These are phyloP conservation scores for Hymenoscyphus repandus DNA, from an alignment of 2,329 filamentous ascomycete species.

Conservation along the genomic window DNA sequence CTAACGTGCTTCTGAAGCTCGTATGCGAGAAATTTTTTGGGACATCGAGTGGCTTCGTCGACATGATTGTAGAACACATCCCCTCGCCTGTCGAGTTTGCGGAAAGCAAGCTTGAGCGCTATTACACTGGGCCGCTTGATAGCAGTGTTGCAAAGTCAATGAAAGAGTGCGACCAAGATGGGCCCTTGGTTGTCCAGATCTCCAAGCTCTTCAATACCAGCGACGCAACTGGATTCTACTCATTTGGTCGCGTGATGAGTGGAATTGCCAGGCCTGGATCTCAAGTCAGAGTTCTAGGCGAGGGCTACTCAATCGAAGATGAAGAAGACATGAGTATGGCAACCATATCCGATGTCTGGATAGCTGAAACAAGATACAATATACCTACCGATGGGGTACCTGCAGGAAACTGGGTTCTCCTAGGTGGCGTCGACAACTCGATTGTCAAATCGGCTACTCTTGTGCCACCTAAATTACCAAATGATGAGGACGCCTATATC, in stretches of 20 bases:
- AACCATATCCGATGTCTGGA: conserved; percentile 80
- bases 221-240: conserved; percentile 87
- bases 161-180: conserved; percentile 78
- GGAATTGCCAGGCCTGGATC: conserved; percentile 78
- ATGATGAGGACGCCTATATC: conserved; percentile 90
- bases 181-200: conserved; percentile 84
- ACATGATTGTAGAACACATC: conserved; percentile 88
- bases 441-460: conserved; percentile 97
- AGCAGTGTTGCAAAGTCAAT: conserved; percentile 76
- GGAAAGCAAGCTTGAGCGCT: conserved; percentile 69
- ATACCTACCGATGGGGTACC: conserved; percentile 88
- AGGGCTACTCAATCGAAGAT: conserved; percentile 93
- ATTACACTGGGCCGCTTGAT: conserved; percentile 89
- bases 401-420: conserved; percentile 87
- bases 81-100: conserved; percentile 81
- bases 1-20: conserved; percentile 78
- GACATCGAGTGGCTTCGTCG: conserved; percentile 81
- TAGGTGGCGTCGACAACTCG: conserved; percentile 91
- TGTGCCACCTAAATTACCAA: conserved; percentile 71
- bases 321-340: conserved; percentile 95
- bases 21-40: conserved; percentile 97
- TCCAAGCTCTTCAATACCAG: conserved; percentile 88
- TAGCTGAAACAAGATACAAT: conserved; percentile 89
- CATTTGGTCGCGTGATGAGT: conserved; percentile 87
- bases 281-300: conserved; percentile 85